Conservation (phyloP, 2,329 filamentous ascomycete species). For the Microsporum canis region DNA sequence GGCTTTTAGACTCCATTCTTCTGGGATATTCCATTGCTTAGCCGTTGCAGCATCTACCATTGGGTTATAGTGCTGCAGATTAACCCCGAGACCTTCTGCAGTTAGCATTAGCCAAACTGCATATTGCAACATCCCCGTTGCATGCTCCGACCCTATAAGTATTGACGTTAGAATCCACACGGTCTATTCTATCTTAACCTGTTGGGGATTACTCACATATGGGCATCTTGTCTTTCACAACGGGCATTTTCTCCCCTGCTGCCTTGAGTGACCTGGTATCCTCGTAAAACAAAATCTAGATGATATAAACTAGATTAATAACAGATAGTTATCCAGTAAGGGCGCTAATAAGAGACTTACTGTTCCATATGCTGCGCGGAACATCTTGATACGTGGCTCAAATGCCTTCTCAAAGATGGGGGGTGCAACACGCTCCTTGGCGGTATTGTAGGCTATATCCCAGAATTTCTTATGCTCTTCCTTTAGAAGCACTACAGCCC, state of each 20-base stretch:
- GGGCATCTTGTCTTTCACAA: slow-evolving; percentile 70
- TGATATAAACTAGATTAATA: background rate
- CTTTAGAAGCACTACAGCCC: slow-evolving; percentile 66
- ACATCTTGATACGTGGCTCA: slow-evolving; percentile 37
- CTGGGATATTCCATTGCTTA: slow-evolving; percentile 57
- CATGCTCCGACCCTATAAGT: background rate
- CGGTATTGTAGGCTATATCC: slow-evolving; percentile 46
- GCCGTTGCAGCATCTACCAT: slow-evolving; percentile 63
- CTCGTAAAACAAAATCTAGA: slow-evolving; percentile 69
- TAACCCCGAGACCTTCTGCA: slow-evolving; percentile 72
- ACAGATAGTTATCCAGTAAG: background rate
- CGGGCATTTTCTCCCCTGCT: slow-evolving; percentile 56
- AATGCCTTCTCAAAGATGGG: background rate
- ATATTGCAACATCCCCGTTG: background rate
- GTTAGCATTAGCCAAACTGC: slow-evolving; percentile 63
- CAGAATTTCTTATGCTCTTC: slow-evolving; percentile 80
- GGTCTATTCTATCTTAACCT: background rate
- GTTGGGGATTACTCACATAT: slow-evolving; percentile 41
- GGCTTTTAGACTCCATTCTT: slow-evolving; percentile 62
- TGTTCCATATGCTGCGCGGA: slow-evolving; percentile 64
- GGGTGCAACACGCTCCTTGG: background rate
- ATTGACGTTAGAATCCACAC: background rate
- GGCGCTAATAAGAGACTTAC: slow-evolving; percentile 38
- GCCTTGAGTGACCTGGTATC: slow-evolving; percentile 56
- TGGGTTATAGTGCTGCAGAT: slow-evolving; percentile 90